Percentiles rank a stretch among this genome's conserved stretches.
Evolutionary conservation across 352 stramenopile genomes (phyloP).

Genomic region (Globisporangium mamillatum): DNA sequence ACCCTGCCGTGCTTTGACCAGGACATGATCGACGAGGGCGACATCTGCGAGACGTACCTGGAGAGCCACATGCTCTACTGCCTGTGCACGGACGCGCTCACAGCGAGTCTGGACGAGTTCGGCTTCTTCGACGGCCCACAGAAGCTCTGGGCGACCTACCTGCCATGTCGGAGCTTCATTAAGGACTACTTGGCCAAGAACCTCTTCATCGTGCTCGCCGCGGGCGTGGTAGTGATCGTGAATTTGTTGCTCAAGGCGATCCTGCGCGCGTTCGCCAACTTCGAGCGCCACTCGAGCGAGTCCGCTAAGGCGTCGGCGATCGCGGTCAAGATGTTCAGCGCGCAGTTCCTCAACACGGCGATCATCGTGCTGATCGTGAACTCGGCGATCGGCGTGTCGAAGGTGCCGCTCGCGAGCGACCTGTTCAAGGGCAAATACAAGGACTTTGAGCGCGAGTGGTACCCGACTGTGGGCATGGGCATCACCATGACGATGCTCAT

Average conservation of each 20-base stretch:
- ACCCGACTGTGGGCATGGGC: constrained; percentile 82
- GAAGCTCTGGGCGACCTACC: constrained; percentile 47
- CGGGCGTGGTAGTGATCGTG: constrained; percentile 66
- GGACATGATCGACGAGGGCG: constrained; percentile 26
- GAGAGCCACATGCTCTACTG: constrained; percentile 69
- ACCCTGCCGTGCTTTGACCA: constrained; percentile 70
- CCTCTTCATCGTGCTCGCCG: constrained; percentile 60
- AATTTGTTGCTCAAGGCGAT: constrained; percentile 76
- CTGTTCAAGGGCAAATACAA: constrained; percentile 75
- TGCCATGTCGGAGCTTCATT: constrained; percentile 64
- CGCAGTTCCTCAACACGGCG: constrained; percentile 83
- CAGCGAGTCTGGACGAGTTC: constrained; percentile 37
- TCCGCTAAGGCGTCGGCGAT: constrained; percentile 73
- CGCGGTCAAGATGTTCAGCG: constrained; percentile 73
- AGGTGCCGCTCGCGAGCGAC: constrained; percentile 44
- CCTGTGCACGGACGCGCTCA: constrained; percentile 56
- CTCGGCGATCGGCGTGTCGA: constrained; percentile 38
- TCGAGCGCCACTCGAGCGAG: constrained; percentile 80
- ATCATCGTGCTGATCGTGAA: constrained; percentile 84
- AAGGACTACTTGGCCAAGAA: constrained; percentile 68
- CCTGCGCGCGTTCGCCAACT: constrained; percentile 57
- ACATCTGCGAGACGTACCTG: constrained; percentile 58
- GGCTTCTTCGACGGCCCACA: constrained; percentile 54
- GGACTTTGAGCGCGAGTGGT: constrained; percentile 87
- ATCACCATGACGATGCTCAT: constrained; percentile 87